Conservation (phyloP, 2,329 filamentous ascomycete genomes). For the Trichoderma brevicompactum region DNA sequence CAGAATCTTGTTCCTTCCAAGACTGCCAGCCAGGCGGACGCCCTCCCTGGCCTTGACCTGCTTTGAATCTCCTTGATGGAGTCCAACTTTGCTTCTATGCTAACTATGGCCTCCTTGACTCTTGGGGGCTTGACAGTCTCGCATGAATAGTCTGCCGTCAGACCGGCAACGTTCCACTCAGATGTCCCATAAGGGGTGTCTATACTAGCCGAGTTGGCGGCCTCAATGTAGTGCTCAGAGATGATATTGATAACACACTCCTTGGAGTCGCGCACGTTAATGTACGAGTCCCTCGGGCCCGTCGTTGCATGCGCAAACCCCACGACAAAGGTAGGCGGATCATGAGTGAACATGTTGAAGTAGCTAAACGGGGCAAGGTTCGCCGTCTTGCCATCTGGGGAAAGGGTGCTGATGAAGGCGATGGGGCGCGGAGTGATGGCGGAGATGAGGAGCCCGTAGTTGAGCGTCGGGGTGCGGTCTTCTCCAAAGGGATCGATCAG, state of each 20-base stretch:
- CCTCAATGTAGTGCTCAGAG: conserved; percentile 81
- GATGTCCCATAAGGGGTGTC: conserved; percentile 76
- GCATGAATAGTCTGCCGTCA: conserved; percentile 70
- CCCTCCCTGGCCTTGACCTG: conserved; percentile 69
- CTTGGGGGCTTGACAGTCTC: conserved; percentile 70
- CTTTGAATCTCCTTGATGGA: conserved; percentile 79
- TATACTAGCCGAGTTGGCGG: conserved; percentile 79
- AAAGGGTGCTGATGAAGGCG: conserved; percentile 59
- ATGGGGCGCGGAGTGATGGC: conserved; percentile 83
- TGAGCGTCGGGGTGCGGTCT: conserved; percentile 68
- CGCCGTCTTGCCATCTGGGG: conserved; percentile 60
- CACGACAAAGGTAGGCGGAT: conserved; percentile 80
- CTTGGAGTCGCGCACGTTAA: conserved; percentile 70
- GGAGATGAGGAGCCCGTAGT: conserved; percentile 92
- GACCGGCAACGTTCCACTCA: conserved; percentile 79
- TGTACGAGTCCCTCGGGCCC: conserved; percentile 76
- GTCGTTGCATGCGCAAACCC: conserved; percentile 52
- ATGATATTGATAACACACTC: conserved; percentile 91
- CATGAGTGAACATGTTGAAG: conserved; percentile 81
- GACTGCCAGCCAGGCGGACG: conserved; percentile 73
- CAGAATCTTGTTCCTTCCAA: conserved; percentile 87
- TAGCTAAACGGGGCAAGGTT: conserved; percentile 91
- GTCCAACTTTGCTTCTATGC: conserved; percentile 79
- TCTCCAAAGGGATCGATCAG: conserved; percentile 80
- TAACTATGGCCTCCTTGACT: conserved; percentile 81